phyloP scores from a whole-genome alignment of 2,329 filamentous ascomycete species.

The Raffaelea albimanens region DNA sequence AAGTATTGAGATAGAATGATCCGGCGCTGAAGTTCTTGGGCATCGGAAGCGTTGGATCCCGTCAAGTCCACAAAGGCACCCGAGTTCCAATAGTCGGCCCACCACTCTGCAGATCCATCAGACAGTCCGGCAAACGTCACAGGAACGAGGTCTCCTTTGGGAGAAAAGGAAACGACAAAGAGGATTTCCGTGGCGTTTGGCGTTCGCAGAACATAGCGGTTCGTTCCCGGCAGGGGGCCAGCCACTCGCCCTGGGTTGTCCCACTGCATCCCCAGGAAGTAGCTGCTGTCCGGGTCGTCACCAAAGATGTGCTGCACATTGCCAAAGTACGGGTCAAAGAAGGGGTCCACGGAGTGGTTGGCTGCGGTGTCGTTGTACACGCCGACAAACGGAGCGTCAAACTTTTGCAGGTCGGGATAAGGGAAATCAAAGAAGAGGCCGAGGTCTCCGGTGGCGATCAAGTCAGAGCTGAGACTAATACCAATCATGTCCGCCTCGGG shows the following conservation, averaged over 20 bases:
- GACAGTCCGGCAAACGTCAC: conserved; percentile 18
- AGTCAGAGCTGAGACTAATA: conserved; percentile 29
- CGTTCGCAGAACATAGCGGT: conserved; percentile 28
- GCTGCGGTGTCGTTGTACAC: conserved; percentile 35
- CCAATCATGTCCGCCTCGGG: conserved; percentile 35
- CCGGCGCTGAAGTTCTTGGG: conserved; percentile 37
- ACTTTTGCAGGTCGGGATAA: conserved; percentile 38
- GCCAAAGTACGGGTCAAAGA: conserved; percentile 19
- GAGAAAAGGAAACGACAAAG: conserved; percentile 23
- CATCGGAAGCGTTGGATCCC: conserved; percentile 24
- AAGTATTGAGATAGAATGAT: conserved; percentile 45
- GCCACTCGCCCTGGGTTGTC: conserved; percentile 3
- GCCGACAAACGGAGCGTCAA: conserved; percentile 45
- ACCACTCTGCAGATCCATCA: conserved; percentile 29
- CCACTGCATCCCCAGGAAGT: conserved; percentile 21
- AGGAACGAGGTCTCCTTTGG: conserved; percentile 13
- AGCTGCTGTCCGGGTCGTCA: conserved; percentile 21
- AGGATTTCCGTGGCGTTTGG: conserved; percentile 17
- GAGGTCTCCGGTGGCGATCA: conserved; percentile 27
- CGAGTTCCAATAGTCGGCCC: conserved; percentile 38
- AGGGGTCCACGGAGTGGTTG: conserved; percentile 28
- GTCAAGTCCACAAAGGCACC: conserved; percentile 44
- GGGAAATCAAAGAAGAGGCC: conserved; percentile 44
- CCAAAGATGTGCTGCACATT: conserved; percentile 29
- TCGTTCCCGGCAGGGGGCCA: conserved; percentile 1